These are phyloP conservation scores for Grigorovia transvaalensis DNA, from an alignment of 805 yeast genomes.

Conservation along the genomic window DNA sequence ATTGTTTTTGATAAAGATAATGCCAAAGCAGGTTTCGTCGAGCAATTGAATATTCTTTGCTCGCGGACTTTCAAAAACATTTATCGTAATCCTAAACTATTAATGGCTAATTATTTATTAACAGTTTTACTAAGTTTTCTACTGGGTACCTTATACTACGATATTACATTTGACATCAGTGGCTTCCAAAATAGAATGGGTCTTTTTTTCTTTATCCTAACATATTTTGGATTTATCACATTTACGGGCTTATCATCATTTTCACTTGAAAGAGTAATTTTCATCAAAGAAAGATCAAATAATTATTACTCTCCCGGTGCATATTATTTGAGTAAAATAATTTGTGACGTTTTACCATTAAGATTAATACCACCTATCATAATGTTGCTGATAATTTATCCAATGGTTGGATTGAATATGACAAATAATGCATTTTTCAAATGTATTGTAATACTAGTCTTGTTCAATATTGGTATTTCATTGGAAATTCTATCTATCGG, in stretches of 20 bases:
- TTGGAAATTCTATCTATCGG: slow-evolving; percentile 81
- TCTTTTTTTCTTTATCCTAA: slow-evolving; percentile 77
- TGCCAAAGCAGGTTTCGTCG: slow-evolving; percentile 40
- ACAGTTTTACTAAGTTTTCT: slow-evolving; percentile 70
- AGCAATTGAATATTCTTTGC: slow-evolving; percentile 65
- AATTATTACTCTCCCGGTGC: slow-evolving; percentile 85
- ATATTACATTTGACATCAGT: slow-evolving; percentile 77
- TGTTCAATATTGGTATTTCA: slow-evolving; percentile 82
- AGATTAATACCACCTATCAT: slow-evolving; percentile 87
- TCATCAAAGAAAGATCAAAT: slow-evolving; percentile 87
- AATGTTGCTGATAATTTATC: slow-evolving; percentile 71
- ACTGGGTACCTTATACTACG: slow-evolving; percentile 77
- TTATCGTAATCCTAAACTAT: slow-evolving; percentile 84
- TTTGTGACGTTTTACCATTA: slow-evolving; percentile 88
- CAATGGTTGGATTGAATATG: slow-evolving; percentile 79
- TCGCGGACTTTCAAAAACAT: slow-evolving; percentile 86
- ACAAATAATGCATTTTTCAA: slow-evolving; percentile 63
- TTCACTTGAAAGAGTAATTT: slow-evolving; percentile 78
- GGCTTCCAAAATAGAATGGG: slow-evolving; percentile 97
- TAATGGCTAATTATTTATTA: slow-evolving; percentile 72
- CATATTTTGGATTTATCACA: slow-evolving; percentile 90
- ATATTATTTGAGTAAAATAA: slow-evolving; percentile 72
- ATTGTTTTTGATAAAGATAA: slow-evolving; percentile 5
- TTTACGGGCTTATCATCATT: slow-evolving; percentile 86
- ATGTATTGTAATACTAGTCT: slow-evolving; percentile 56